phyloP scores from a whole-genome alignment of 495 filamentous ascomycete species.

The Penicillium bovifimosum region DNA sequence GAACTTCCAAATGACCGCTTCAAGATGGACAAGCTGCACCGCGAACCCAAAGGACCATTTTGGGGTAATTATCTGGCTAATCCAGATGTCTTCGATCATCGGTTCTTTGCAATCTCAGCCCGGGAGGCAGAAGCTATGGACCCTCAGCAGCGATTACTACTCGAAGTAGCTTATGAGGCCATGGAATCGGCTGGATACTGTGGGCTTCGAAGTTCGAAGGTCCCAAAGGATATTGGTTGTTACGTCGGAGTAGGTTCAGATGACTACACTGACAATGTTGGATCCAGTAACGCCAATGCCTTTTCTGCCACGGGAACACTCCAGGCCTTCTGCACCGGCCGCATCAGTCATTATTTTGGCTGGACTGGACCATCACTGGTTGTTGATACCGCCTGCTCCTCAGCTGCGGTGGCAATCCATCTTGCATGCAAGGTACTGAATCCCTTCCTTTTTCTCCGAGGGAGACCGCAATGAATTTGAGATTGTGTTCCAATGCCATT shows the following conservation, averaged over 20 bases:
- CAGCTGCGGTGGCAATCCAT: slow-evolving; percentile 29
- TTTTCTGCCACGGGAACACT: slow-evolving; percentile 28
- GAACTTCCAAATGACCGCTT: slow-evolving; percentile 11
- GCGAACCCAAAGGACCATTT: slow-evolving; percentile 9
- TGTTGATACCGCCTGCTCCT: slow-evolving; percentile 40
- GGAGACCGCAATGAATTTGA: too few relatives aligned
- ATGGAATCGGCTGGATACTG: slow-evolving; percentile 34
- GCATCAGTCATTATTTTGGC: slow-evolving; percentile 31
- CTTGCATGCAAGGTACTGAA: slow-evolving; percentile 22
- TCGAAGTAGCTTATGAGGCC: slow-evolving; percentile 41
- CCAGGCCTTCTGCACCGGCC: slow-evolving; percentile 19
- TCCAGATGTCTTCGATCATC: slow-evolving; percentile 36
- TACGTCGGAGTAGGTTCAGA: slow-evolving; percentile 7
- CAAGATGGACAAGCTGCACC: slow-evolving; percentile 1
- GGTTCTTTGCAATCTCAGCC: slow-evolving; percentile 37
- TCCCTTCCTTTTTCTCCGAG: too few relatives aligned
- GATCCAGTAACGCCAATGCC: slow-evolving; percentile 24
- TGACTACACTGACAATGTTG: slow-evolving; percentile 32
- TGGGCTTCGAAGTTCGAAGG: background rate
- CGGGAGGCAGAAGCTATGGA: slow-evolving; percentile 44
- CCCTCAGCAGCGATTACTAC: slow-evolving; percentile 42
- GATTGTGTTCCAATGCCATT: too few relatives aligned
- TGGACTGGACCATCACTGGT: slow-evolving; percentile 35
- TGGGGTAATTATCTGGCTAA: slow-evolving; percentile 29
- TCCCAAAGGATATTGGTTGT: background rate